A percentile compares a stretch with the other conserved stretches of the same genome.
Conservation (phyloP, 2,329 filamentous ascomycete genomes). For the Periconia sp. region DNA sequence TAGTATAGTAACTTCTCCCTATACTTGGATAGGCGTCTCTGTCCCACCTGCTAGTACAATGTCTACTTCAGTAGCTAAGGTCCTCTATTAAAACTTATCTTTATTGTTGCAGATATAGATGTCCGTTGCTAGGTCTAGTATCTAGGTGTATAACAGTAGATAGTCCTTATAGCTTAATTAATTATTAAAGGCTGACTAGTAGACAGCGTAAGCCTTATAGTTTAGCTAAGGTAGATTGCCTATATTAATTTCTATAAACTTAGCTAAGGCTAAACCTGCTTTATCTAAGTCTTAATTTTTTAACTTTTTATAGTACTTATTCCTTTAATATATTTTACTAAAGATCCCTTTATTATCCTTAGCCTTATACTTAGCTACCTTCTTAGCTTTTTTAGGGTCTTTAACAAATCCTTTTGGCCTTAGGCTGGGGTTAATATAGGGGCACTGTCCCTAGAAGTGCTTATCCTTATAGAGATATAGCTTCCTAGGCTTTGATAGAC, state of each 20-base stretch:
- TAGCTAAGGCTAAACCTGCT: slow-evolving; percentile 2
- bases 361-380: slow-evolving; percentile 7
- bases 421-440: slow-evolving; percentile 11
- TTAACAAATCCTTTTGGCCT: slow-evolving; percentile 13
- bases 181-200: slow-evolving; percentile 8
- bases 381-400: slow-evolving; percentile 21
- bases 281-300: background rate
- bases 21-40: background rate
- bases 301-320: slow-evolving; percentile 5
- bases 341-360: slow-evolving; percentile 6
- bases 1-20: slow-evolving; percentile 1
- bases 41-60: background rate
- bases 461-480: slow-evolving; percentile 14
- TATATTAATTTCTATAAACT: slow-evolving; percentile 14
- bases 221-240: background rate
- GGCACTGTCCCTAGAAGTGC: slow-evolving; percentile 17
- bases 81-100: background rate
- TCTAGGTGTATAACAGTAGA: slow-evolving; percentile 6
- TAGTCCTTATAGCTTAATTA: background rate
- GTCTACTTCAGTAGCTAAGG: background rate
- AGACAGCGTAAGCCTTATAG: slow-evolving; percentile 8
- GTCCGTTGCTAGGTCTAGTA: background rate
- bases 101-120: slow-evolving; percentile 1
- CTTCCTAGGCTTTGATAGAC: slow-evolving; percentile 5
- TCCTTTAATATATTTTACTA: slow-evolving; percentile 11